Conservation (phyloP, 1,139 yeast genomes). For the Yamadazyma pseudoaaseri region DNA sequence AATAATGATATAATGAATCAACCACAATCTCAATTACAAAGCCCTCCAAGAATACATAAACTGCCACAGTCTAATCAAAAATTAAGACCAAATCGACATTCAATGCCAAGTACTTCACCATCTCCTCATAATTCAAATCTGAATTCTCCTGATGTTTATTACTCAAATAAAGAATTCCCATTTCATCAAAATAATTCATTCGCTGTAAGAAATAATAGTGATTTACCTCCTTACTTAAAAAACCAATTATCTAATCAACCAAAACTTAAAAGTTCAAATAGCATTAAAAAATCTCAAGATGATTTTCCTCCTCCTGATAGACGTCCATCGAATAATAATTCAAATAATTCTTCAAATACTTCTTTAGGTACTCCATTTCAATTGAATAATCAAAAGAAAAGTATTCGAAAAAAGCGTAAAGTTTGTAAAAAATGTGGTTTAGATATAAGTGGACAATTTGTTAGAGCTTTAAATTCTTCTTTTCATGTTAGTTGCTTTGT, state of each 20-base stretch:
- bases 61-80: constrained; percentile 8
- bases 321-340: neutral
- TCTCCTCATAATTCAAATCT: constrained; percentile 9
- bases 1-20: constrained; percentile 11
- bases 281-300: constrained; percentile 4
- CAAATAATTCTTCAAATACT: constrained; percentile 1
- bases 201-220: constrained; percentile 7
- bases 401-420: constrained; percentile 30
- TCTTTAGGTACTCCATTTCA: constrained; percentile 11
- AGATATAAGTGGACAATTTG: constrained; percentile 77
- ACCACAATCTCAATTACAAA: neutral
- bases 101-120: constrained; percentile 10
- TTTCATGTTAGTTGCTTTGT: constrained; percentile 87
- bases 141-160: constrained; percentile 1
- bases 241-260: constrained; percentile 8
- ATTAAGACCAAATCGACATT: constrained; percentile 7
- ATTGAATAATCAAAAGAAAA: constrained; percentile 12
- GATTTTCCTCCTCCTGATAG: constrained; percentile 1
- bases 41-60: neutral
- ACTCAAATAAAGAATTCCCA: constrained; percentile 5
- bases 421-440: constrained; percentile 63
- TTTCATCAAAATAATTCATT: constrained; percentile 11
- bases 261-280: constrained; percentile 9
- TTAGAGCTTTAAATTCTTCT: constrained; percentile 76
- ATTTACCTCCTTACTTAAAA: constrained; percentile 9